Evolutionary conservation across 2,329 filamentous ascomycete genomes (phyloP), one percentile per base, ranked within the genome.

Genomic region (Fusarium nurragi): DNA sequence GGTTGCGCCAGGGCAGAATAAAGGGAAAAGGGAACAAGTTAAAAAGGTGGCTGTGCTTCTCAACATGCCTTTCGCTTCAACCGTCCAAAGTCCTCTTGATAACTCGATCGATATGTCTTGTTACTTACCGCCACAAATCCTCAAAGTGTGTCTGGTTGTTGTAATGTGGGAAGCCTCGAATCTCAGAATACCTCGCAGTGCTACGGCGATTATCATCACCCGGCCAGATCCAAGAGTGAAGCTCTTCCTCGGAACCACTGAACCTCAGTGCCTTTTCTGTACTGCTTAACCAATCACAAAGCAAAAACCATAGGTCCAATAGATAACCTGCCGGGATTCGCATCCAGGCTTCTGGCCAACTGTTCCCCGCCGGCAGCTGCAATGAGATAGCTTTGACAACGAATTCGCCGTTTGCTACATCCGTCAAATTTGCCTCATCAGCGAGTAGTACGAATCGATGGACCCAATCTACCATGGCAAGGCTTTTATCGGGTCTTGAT

Each of bases 291-390:
- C 44, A 25, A 19, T 46, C 44, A 14, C 11, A 25, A 36, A 46
- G 44, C 16, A 19, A 0, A 11, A 46, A 19, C 64, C 58, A 67
- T 7, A 67, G 7, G 6, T 67, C 51, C 0, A 67, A 7, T 8
- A 67, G 11, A 54, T 49, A 57, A 1, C 62, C 40, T 4, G 40
- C 60, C 3, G 50, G 54, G 37, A 63, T 54, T 0, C 52, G 38
- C 25, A 40, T 9, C 63, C 48, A 64, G 23, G 1, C 32, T 5
- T 48, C 60, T 6, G 11, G 38, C 5, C 51, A 39, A 4, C 28
- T 2, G 30, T 49, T 5, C 4, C 32, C 18, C 11, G 23, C 14
- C 4, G 8, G 3, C 28, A 19, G n/a, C 1, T 3, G 3, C 4
- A 54, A 26, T 0, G 28, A 52, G 4, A 67, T 7, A 1, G 48